Evolutionary conservation across 2,329 filamentous ascomycete species (phyloP), one percentile per base, ranked within the genome.

Genomic region (Trichoderma simmonsii): DNA sequence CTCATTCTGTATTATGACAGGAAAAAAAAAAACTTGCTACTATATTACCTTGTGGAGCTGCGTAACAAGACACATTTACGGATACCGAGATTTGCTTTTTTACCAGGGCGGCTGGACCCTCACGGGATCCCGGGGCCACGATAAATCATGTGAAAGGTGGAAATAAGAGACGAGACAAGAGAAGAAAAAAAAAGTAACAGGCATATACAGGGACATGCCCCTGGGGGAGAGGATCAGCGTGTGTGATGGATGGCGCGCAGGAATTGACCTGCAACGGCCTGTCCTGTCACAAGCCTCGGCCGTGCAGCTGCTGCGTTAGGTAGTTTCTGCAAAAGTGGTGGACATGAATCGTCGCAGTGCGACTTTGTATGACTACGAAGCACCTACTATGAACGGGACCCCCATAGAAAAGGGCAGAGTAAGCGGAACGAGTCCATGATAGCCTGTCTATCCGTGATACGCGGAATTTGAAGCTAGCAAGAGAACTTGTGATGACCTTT

Each of bases 41-140:
- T 36, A 36, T 36, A 36, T 24, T 34, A 43, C 54, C 24, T 9
- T 43, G 65, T 39, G 65, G 65, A 68, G 65, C 34, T 68, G 54
- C 36, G 14, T 43, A 34, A 59, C 65, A 68, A 59, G 21, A 21
- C 9, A 54, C 21, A 24, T 59, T 24, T 59, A 68, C 34, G 65
- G 65, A 68, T 61, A 69, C 66, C 66, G 56, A 69, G 56, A 61
- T 48, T 69, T 69, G 56, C 15, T 69, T 30, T 18, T n/a, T 34
- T 28, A 34, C 34, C 65, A 36, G 65, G 56, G 56, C 51, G 51
- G 65, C 36, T 43, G 51, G 54, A 26, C 28, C 26, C 57, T 43
- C 36, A 36, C 51, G 51, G 51, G 36, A 6, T 28, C 66, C 26
- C 28, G 26, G 66, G 28, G 15, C 36, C 36, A 57, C 36, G 30